Evolutionary conservation across 345 rosid genomes (phyloP), one percentile per base, ranked within the genome.

Genomic region (Brassica rapa): DNA sequence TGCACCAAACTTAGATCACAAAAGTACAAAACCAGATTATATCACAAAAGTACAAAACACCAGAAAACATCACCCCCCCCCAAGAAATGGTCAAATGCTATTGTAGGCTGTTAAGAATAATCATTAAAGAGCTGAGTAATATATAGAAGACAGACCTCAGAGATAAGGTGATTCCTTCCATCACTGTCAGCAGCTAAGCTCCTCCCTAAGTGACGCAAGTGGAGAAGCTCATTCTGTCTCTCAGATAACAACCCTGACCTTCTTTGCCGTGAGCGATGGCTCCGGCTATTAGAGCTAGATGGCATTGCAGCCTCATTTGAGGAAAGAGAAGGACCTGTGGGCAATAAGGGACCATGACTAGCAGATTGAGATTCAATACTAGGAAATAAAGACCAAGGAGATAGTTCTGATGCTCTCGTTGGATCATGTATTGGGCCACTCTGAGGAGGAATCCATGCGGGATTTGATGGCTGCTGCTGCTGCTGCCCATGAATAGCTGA

Each of bases 381-480:
- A 49, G 92, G 93, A 83, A 89, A 89, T 74, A 91, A 81, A 77
- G 94, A 86, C 94, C 96, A 86, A 46, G 93, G 87, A 77, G 88
- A 77, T 73, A 86, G 75, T 70, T 91, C 97, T 5, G 89, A 56
- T 66, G 77, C 72, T 80, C 89, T 82, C 71, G 82, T 88, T 46
- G 78, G 84, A 86, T 81, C 83, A 68, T 81, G 83, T 14, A 80
- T 8, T 39, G 86, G 33, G 1, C 84, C 72, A 68, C 68, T 85
- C 62, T 39, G 86, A 66, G 83, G 86, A 73, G 89, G 75, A 70
- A 85, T 64, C 93, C 91, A 87, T 19, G 90, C 23, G 46, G 93
- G 84, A 75, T 63, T 23, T 12, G 86, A 84, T 70, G 77, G 82
- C 62, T 76, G 74, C 41, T 84, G 85, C 41, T 84, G 85, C 72